phyloP scores from a whole-genome alignment of 495 filamentous ascomycete genomes.

The Apiosordaria backusii region DNA sequence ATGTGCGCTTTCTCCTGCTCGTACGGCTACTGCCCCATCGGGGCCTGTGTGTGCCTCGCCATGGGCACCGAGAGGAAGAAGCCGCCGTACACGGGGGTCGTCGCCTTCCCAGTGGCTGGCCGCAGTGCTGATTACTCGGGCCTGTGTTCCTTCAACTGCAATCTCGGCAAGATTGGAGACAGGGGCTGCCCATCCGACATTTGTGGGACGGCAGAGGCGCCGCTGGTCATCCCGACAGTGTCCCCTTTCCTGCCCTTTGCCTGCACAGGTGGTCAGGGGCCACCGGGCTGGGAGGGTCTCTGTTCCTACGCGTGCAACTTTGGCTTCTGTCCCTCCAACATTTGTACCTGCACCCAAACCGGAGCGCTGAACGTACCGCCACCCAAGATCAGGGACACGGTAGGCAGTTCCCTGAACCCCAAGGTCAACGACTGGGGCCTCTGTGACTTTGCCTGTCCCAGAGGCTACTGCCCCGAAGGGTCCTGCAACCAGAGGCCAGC shows the following conservation, averaged over 20 bases:
- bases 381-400: no score
- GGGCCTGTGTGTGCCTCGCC: not conserved
- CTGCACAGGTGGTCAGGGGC: conserved; percentile 5
- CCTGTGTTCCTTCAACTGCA: conserved; percentile 16
- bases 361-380: no score
- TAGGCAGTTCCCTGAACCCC: not conserved
- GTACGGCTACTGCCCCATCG: conserved; percentile 5
- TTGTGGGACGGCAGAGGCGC: not conserved
- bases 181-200: not conserved
- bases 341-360: no score
- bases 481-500: not conserved
- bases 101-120: not conserved
- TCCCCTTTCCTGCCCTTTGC: conserved; percentile 12
- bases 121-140: conserved; percentile 11
- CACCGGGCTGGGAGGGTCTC: conserved; percentile 5
- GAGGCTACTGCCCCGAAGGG: conserved; percentile 1
- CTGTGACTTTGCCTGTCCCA: conserved; percentile 3
- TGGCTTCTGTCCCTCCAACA: conserved; percentile 15
- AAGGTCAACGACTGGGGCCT: not conserved
- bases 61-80: conserved; percentile 1
- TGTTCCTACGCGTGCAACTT: conserved; percentile 18
- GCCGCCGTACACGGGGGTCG: not conserved
- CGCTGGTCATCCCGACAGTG: not conserved
- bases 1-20: conserved; percentile 12
- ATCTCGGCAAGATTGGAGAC: conserved; percentile 9